Conservation (phyloP, 2,329 filamentous ascomycete species). For the Aureobasidium pullulans region DNA sequence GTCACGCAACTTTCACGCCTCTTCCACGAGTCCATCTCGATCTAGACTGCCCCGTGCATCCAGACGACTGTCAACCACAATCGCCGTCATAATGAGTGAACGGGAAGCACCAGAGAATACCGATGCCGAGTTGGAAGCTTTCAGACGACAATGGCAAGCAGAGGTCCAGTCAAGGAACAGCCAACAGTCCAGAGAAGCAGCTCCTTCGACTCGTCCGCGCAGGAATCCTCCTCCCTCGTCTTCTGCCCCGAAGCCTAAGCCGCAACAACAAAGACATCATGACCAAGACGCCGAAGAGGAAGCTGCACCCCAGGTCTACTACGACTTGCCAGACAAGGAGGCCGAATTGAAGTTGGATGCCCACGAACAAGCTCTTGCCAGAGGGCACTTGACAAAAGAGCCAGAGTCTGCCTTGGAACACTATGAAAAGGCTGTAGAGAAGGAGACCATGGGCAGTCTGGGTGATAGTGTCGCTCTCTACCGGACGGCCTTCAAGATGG, state of each 20-base stretch:
- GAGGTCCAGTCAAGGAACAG: conserved; percentile 57
- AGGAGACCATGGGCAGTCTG: conserved; percentile 74
- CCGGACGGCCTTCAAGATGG: conserved; percentile 82
- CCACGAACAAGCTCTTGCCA: conserved; percentile 32
- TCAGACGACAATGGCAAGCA: conserved; percentile 77
- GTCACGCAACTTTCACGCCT: not conserved
- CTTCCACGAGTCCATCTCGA: not conserved
- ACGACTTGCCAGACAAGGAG: conserved; percentile 40
- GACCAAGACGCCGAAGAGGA: conserved; percentile 27
- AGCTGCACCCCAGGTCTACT: conserved; percentile 34
- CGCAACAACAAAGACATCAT: conserved; percentile 2
- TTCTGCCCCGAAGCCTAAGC: conserved; percentile 3
- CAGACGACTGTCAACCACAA: not conserved
- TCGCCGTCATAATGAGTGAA: not conserved
- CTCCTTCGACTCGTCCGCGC: not conserved
- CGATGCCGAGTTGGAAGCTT: conserved; percentile 70
- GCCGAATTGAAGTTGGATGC: conserved; percentile 34
- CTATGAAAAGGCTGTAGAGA: conserved; percentile 86
- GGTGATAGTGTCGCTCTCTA: conserved; percentile 86
- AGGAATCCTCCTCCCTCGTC: not conserved
- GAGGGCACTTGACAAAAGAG: conserved; percentile 33
- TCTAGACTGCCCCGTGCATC: not conserved
- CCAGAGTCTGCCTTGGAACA: conserved; percentile 79
- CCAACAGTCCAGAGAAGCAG: conserved; percentile 15
- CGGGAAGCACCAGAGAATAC: conserved; percentile 21